Base-by-base conservation (phyloP, 2,329 filamentous ascomycete genomes). In the Microdochium bolleyi region DNA sequence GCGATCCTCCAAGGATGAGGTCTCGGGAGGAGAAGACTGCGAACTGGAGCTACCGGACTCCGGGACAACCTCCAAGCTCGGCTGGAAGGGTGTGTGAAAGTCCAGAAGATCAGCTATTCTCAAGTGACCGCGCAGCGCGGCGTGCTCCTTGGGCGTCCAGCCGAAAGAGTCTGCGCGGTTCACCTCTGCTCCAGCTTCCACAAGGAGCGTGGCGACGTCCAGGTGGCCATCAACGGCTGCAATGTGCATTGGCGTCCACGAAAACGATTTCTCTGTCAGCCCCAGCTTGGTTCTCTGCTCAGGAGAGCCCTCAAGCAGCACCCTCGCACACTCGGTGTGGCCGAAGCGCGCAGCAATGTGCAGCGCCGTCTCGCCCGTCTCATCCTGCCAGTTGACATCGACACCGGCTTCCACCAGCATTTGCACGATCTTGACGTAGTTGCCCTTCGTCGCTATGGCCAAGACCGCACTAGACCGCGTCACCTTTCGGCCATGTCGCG, bases 211-310 rank as follows among this genome's bases (percentile, higher is more conserved):
- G 1, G 88, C 88, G 41, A 96, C 82, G 0, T 78, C 71, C 11
- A 90, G 69, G 58, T 91, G 87, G 0, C 92, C 92, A 63, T 99
- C 92, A 2, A 97, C 92, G 52, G 88, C 89, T 10, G 92, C 89
- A 57, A 96, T 87, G 64, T 96, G 94, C 13, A 99, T 75, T n/a
- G 94, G 89, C 1, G 94, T 96, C 92, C 94, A 99, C 2, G 87
- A 84, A 64, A 95, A 97, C 0, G 87, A 87, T 52, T 87, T 88
- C 64, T 99, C 94, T 0, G 80, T 72, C 34, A 95, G 72, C 61
- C 96, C 87, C 1, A 91, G 73, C 56, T 96, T 73, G 1, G 85
- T 84, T 62, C 85, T 89, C 60, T 94, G 88, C 46, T 80, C 75
- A 5, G 76, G 70, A 0, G 82, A 85, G 2, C 88, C 89, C 16